Conservation (phyloP, 2,329 filamentous ascomycete species). For the Xylariales sp. region DNA sequence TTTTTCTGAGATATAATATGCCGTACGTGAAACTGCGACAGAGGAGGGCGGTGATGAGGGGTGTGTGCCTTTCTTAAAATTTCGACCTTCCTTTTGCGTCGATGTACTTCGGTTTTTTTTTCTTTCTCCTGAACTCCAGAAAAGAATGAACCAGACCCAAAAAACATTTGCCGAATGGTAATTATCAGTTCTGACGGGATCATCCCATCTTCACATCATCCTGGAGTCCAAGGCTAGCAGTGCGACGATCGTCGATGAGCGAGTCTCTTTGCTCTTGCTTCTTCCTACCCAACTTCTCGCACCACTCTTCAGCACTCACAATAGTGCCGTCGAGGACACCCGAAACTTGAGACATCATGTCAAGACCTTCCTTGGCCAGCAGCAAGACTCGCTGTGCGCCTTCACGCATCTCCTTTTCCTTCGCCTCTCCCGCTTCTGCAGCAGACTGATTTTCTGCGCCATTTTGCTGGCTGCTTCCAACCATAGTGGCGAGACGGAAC, state of each 20-base stretch:
- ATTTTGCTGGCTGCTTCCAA: slow-evolving; percentile 23
- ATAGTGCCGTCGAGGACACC: slow-evolving; percentile 86
- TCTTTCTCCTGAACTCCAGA: slow-evolving; percentile 9
- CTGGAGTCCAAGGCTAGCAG: slow-evolving; percentile 10
- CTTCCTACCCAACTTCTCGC: slow-evolving; percentile 64
- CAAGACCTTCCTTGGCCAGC: slow-evolving; percentile 83
- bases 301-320: slow-evolving; percentile 87
- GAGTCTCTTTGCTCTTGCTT: slow-evolving; percentile 26
- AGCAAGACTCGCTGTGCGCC: slow-evolving; percentile 75
- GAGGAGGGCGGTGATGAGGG: not conserved
- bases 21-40: too few relatives aligned
- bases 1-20: too few relatives aligned
- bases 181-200: slow-evolving; percentile 11
- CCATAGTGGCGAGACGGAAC: slow-evolving; percentile 68
- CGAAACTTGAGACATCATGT: slow-evolving; percentile 92
- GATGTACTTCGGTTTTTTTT: slow-evolving; percentile 14
- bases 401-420: slow-evolving; percentile 41
- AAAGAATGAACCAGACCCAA: slow-evolving; percentile 1
- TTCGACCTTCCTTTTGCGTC: slow-evolving; percentile 11
- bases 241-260: slow-evolving; percentile 10
- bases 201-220: slow-evolving; percentile 20
- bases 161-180: too few relatives aligned
- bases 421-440: slow-evolving; percentile 30
- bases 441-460: slow-evolving; percentile 20
- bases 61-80: not conserved